Conservation (phyloP, 2,329 filamentous ascomycete genomes). For the Ceratocystis cubensis region DNA sequence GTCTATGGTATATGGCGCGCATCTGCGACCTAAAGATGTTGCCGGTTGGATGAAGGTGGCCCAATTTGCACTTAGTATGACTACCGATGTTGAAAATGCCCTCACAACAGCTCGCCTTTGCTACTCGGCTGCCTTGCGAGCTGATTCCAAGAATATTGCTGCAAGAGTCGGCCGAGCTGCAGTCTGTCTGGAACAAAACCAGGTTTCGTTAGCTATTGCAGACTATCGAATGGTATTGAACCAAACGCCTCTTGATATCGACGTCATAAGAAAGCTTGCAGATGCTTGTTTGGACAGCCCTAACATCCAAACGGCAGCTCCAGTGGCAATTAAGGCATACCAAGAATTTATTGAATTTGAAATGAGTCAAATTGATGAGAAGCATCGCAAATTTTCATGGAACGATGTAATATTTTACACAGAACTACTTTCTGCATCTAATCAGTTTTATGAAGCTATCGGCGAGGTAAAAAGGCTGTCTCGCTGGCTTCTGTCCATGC, state of each 20-base stretch:
- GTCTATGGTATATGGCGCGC: slow-evolving; percentile 49
- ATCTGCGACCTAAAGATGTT: slow-evolving; percentile 49
- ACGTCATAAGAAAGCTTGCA: slow-evolving; percentile 42
- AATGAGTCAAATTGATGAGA: slow-evolving; percentile 29
- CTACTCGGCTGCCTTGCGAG: slow-evolving; percentile 46
- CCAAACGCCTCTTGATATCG: slow-evolving; percentile 41
- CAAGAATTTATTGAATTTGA: slow-evolving; percentile 32
- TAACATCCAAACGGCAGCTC: slow-evolving; percentile 31
- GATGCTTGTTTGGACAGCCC: slow-evolving; percentile 44
- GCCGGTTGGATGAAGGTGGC: slow-evolving; percentile 48
- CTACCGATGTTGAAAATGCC: slow-evolving; percentile 33
- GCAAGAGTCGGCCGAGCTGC: slow-evolving; percentile 48
- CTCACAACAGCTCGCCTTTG: slow-evolving; percentile 45
- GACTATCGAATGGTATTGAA: slow-evolving; percentile 46
- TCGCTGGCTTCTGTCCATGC: slow-evolving; percentile 70
- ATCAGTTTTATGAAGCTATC: slow-evolving; percentile 54
- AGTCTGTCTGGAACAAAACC: slow-evolving; percentile 44
- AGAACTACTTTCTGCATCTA: slow-evolving; percentile 59
- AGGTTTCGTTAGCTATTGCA: slow-evolving; percentile 40
- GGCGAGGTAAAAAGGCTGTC: slow-evolving; percentile 56
- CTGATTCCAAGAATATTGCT: slow-evolving; percentile 44
- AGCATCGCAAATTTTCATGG: slow-evolving; percentile 47
- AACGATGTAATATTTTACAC: slow-evolving; percentile 74
- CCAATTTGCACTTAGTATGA: slow-evolving; percentile 36
- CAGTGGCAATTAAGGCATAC: slow-evolving; percentile 38